Evolutionary conservation across 495 filamentous ascomycete species (phyloP), one percentile per base, ranked within the genome.

Genomic region (Viridothelium virens): DNA sequence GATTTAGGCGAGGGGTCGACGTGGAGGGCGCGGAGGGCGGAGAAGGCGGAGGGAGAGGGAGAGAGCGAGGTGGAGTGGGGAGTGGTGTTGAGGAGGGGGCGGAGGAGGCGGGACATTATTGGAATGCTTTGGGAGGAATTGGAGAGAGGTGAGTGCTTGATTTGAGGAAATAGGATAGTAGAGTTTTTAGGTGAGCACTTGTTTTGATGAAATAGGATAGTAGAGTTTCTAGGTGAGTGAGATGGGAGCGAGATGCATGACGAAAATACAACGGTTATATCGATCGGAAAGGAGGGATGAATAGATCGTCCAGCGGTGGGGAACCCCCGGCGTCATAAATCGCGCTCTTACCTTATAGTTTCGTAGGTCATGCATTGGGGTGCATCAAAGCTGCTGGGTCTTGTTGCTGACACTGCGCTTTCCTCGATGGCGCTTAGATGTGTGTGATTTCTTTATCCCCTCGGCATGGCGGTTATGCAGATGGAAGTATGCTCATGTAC

Each of bases 371-470:
- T 25, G 25, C 25, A 25, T 25, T 25, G 25, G 25, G 25, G 25
- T 25, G 25, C 25, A 25, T 25, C 25, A 25, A 25, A 25, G 25
- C 25, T 25, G 25, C 25, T 25, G 25, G 25, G 25, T 25, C 25
- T 25, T 7, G 41, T 0, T 14, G 41, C 41, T 44, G 41, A 44
- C 14, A 44, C 6, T 44, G 14, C 7, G 14, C 7, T 7, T 7
- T 44, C 41, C 7, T 44, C 41, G 14, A 44, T 44, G 41, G 41
- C 41, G 14, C 14, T 59, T 31, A n/a, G 14, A 59, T 36, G 53
- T 59, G 53, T 31, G 53, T 59, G 53, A 59, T 59, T 59, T 59
- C 53, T 34, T 36, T 33, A 31, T 59, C 7, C 14, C 18, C 14
- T 31, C 31, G 2, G 5, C 53, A 36, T 18, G 3, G 53, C 18